A percentile compares a stretch with the other conserved stretches of the same genome.
Conservation (phyloP, 2,329 filamentous ascomycete species). For the Paramyrothecium roridum region DNA sequence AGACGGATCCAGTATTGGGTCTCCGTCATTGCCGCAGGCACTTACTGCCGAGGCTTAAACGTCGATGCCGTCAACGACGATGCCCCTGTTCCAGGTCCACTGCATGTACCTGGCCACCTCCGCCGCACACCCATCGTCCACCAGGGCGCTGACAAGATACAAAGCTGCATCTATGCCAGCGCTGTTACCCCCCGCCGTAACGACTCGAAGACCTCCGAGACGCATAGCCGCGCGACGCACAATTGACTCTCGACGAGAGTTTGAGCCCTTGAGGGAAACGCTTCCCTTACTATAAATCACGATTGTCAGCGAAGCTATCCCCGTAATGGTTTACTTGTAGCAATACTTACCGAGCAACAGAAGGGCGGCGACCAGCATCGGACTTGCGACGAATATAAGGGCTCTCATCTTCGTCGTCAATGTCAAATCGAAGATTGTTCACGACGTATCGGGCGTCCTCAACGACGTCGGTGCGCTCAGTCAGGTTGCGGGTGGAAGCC, state of each 20-base stretch:
- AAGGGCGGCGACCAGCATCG: constrained; percentile 59
- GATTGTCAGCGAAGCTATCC: constrained; percentile 15
- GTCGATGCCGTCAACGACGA: constrained; percentile 81
- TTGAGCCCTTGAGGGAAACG: constrained; percentile 75
- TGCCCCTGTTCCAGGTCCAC: constrained; percentile 82
- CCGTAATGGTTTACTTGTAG: constrained; percentile 10
- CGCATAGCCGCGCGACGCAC: constrained; percentile 74
- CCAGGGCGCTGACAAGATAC: constrained; percentile 81
- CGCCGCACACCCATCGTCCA: constrained; percentile 71
- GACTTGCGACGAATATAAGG: constrained; percentile 78
- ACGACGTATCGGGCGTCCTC: constrained; percentile 82
- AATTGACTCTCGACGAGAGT: constrained; percentile 74
- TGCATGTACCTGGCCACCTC: constrained; percentile 75
- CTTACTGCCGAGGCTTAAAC: constrained; percentile 51
- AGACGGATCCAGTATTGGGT: neutral
- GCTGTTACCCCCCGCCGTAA: constrained; percentile 76
- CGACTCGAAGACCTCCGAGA: constrained; percentile 66
- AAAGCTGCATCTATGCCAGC: constrained; percentile 79
- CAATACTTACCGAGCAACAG: constrained; percentile 58
- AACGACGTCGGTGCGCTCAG: constrained; percentile 77
- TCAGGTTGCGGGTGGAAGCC: constrained; percentile 64
- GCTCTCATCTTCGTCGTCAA: constrained; percentile 78
- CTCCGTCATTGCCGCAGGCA: constrained; percentile 19
- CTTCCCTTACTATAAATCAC: constrained; percentile 65
- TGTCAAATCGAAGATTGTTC: constrained; percentile 85